A percentile compares a stretch with the other conserved stretches of the same genome.
Evolutionary conservation across 441 rosid species (phyloP).

Genomic region (Erodium texanum): DNA sequence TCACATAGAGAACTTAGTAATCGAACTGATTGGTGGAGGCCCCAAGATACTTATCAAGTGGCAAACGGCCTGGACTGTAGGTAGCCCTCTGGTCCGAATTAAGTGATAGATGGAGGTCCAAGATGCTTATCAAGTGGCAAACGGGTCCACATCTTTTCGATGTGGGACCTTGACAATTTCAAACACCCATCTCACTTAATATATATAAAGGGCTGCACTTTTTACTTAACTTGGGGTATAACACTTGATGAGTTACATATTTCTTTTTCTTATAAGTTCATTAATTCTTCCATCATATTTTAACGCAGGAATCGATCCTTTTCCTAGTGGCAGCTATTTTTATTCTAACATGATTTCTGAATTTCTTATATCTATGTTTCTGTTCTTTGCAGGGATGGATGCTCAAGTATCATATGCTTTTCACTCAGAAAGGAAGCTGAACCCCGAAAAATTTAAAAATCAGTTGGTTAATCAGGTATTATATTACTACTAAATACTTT

Average conservation of each 20-base stretch:
- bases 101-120: too few relatives aligned
- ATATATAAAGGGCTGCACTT: too few relatives aligned
- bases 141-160: too few relatives aligned
- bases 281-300: background rate
- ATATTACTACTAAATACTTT: constrained; percentile 1
- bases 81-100: too few relatives aligned
- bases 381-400: constrained; percentile 34
- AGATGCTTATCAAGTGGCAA: too few relatives aligned
- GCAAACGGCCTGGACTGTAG: too few relatives aligned
- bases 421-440: constrained; percentile 39
- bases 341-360: background rate
- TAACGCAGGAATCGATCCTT: background rate
- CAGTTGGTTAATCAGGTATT: constrained; percentile 41
- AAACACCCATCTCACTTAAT: background rate
- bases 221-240: too few relatives aligned
- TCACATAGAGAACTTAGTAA: too few relatives aligned
- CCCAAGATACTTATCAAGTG: too few relatives aligned
- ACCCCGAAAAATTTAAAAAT: constrained; percentile 40
- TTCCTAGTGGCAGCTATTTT: background rate
- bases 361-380: background rate
- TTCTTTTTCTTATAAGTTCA: background rate
- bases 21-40: too few relatives aligned
- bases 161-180: background rate
- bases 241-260: background rate
- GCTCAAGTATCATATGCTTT: constrained; percentile 45